These are phyloP conservation scores for Pichia terricola DNA, from an alignment of 1,139 yeast species.

Conservation along the genomic window DNA sequence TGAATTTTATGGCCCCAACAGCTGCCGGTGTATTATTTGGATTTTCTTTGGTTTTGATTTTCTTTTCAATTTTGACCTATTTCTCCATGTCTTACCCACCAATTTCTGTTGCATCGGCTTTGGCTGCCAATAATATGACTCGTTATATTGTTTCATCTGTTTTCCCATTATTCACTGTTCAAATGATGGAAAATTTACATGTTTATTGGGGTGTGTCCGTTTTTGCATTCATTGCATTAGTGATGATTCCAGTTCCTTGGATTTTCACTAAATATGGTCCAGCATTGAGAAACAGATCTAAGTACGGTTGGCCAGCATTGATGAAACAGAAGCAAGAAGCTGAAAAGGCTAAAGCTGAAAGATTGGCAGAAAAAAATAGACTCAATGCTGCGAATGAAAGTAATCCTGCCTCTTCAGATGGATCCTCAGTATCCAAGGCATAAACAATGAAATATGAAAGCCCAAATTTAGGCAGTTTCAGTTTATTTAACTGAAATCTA, in stretches of 20 bases:
- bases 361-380: background rate
- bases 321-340: conserved; percentile 11
- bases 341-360: conserved; percentile 2
- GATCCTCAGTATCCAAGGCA: too few species aligned
- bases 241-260: conserved; percentile 67
- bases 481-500: too few species aligned
- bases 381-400: background rate
- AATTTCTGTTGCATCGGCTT: conserved; percentile 59
- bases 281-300: conserved; percentile 39
- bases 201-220: conserved; percentile 75
- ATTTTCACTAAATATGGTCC: conserved; percentile 47
- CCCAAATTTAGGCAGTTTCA: too few species aligned
- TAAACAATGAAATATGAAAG: too few species aligned
- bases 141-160: conserved; percentile 54
- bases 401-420: background rate
- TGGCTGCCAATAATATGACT: conserved; percentile 70
- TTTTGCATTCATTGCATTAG: conserved; percentile 62
- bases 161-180: conserved; percentile 65
- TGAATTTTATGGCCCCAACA: conserved; percentile 77
- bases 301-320: conserved; percentile 49
- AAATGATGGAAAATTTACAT: conserved; percentile 57
- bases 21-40: conserved; percentile 73
- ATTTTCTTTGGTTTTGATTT: conserved; percentile 60
- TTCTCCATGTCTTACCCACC: conserved; percentile 73
- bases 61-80: conserved; percentile 64